A percentile compares a stretch with the other conserved stretches of the same genome.
Conservation (phyloP, 2,329 filamentous ascomycete genomes). For the Calonectria leucothoes region DNA sequence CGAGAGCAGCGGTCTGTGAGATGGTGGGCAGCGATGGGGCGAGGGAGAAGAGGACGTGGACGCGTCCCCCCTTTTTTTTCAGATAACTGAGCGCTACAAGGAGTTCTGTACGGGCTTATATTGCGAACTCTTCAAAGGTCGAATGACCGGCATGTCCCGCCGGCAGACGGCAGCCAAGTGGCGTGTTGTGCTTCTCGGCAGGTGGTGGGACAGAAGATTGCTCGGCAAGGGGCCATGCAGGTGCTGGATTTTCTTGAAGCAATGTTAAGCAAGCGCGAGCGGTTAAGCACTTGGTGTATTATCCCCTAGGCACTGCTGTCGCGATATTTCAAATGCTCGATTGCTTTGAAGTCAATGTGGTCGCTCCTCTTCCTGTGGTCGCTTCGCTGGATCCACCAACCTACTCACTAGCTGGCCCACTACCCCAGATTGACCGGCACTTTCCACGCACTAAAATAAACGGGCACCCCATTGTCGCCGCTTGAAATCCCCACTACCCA, state of each 20-base stretch:
- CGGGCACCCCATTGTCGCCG: neutral
- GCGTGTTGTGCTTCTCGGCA: neutral
- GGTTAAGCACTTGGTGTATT: neutral
- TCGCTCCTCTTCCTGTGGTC: neutral
- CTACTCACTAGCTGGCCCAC: neutral
- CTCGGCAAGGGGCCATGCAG: neutral
- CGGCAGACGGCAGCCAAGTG: slow-evolving; percentile 1
- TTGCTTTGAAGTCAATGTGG: neutral
- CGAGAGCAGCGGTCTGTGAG: neutral
- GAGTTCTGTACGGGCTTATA: neutral
- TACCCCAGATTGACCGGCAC: slow-evolving; percentile 8
- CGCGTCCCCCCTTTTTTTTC: neutral
- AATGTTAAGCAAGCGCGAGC: no score
- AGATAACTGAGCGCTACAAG: neutral
- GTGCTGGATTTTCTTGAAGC: neutral
- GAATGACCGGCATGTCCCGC: slow-evolving; percentile 5
- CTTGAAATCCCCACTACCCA: neutral
- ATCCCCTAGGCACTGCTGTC: neutral
- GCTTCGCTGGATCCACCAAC: slow-evolving; percentile 2
- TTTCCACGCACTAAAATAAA: slow-evolving; percentile 9
- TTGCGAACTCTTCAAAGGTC: neutral
- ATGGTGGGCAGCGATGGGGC: neutral
- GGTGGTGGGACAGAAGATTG: neutral
- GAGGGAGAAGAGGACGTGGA: neutral
- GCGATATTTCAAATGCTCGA: neutral